Conservation (phyloP, 2,329 filamentous ascomycete species). For the Sarocladiaceae sp. region DNA sequence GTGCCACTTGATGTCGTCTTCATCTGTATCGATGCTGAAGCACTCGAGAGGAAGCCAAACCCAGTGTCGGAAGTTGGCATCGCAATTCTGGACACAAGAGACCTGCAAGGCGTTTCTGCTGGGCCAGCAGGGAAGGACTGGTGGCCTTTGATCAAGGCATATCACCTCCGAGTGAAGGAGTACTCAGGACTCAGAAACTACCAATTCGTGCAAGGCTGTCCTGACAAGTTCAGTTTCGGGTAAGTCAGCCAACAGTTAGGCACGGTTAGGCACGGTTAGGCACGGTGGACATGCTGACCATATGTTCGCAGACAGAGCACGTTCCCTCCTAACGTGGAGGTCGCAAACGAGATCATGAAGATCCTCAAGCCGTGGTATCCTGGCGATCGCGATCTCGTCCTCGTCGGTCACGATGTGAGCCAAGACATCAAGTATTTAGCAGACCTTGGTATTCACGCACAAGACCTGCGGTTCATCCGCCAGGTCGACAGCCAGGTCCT, state of each 20-base stretch:
- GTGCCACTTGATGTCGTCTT: slow-evolving; percentile 46
- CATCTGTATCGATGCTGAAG: slow-evolving; percentile 78
- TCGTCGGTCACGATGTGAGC: slow-evolving; percentile 73
- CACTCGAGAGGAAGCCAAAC: slow-evolving; percentile 63
- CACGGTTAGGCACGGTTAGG: background rate
- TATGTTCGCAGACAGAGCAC: slow-evolving; percentile 32
- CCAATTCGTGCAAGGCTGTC: slow-evolving; percentile 66
- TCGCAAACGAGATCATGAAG: slow-evolving; percentile 28
- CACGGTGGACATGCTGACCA: background rate
- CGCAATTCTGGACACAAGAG: slow-evolving; percentile 68
- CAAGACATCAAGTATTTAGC: slow-evolving; percentile 67
- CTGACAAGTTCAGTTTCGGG: slow-evolving; percentile 73
- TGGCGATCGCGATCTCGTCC: slow-evolving; percentile 52
- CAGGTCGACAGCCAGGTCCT: slow-evolving; percentile 70
- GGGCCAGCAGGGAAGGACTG: slow-evolving; percentile 62
- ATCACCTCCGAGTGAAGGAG: slow-evolving; percentile 76
- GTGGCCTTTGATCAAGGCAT: slow-evolving; percentile 60
- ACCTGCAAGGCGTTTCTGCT: slow-evolving; percentile 50
- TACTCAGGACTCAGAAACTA: slow-evolving; percentile 61
- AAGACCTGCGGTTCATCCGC: slow-evolving; percentile 52
- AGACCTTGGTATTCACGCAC: slow-evolving; percentile 58
- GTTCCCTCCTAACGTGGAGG: slow-evolving; percentile 30
- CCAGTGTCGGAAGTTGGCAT: slow-evolving; percentile 84
- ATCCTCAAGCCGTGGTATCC: slow-evolving; percentile 29
- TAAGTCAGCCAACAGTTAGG: slow-evolving; percentile 35